phyloP scores from a whole-genome alignment of 1,139 yeast species.

The Taiozyma sp. region DNA sequence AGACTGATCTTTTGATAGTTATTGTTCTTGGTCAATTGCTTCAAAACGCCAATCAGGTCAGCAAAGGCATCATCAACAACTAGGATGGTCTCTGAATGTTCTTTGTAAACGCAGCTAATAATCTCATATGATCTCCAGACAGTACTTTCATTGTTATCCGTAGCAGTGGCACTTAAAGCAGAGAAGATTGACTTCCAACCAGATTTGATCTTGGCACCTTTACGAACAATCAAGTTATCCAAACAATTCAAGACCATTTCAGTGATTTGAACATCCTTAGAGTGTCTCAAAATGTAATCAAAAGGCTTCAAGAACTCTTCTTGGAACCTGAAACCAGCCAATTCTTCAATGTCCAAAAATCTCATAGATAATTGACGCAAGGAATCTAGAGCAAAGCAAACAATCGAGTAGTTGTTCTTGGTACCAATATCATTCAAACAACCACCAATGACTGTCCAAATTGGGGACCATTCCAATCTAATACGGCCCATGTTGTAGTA shows the following conservation, averaged over 20 bases:
- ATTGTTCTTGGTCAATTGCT: slow-evolving; percentile 80
- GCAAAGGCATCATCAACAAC: slow-evolving; percentile 67
- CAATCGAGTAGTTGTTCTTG: slow-evolving; percentile 68
- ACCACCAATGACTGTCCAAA: slow-evolving; percentile 92
- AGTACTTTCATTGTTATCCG: slow-evolving; percentile 40
- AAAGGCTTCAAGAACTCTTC: slow-evolving; percentile 91
- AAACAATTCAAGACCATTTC: slow-evolving; percentile 91
- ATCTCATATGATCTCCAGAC: slow-evolving; percentile 60
- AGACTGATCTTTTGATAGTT: slow-evolving; percentile 75
- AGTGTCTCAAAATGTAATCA: slow-evolving; percentile 68
- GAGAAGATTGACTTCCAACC: slow-evolving; percentile 94
- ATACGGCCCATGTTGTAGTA: slow-evolving; percentile 97
- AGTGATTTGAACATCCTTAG: slow-evolving; percentile 64
- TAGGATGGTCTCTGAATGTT: slow-evolving; percentile 58
- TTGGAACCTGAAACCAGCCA: slow-evolving; percentile 93
- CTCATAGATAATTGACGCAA: slow-evolving; percentile 89
- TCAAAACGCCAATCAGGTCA: slow-evolving; percentile 69
- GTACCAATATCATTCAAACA: slow-evolving; percentile 86
- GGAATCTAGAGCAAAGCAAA: slow-evolving; percentile 89
- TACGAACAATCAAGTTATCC: slow-evolving; percentile 76
- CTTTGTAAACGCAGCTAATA: slow-evolving; percentile 56
- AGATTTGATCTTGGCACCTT: slow-evolving; percentile 70
- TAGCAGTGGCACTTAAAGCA: slow-evolving; percentile 44
- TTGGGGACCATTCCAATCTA: slow-evolving; percentile 92
- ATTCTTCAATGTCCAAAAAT: slow-evolving; percentile 88